Percentiles rank a stretch among this genome's conserved stretches.
Evolutionary conservation across 805 yeast genomes (phyloP).

Genomic region (Starmerella vaccinii): DNA sequence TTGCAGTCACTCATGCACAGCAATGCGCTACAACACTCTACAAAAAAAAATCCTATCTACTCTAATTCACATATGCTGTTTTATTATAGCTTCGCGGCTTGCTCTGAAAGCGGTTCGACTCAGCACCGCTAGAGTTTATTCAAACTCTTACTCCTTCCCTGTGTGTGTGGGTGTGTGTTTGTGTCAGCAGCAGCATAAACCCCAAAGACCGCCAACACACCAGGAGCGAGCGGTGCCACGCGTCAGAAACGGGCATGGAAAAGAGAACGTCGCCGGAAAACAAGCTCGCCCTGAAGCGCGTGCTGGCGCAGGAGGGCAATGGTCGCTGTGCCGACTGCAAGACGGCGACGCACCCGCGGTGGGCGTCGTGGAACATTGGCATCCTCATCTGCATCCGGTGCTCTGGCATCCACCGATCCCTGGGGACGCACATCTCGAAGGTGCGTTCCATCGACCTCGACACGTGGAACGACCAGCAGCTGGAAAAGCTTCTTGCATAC

Average conservation of each 20-base stretch:
- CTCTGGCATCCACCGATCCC: conserved; percentile 87
- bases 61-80: too few species aligned
- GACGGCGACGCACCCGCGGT: conserved; percentile 77
- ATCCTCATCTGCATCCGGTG: conserved; percentile 83
- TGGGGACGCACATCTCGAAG: conserved; percentile 91
- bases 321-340: conserved; percentile 86
- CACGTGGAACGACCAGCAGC: conserved; percentile 92
- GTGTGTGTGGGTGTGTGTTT: background rate
- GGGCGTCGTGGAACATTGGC: conserved; percentile 97
- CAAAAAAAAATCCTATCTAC: background rate
- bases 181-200: conserved; percentile 3
- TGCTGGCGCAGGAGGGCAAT: conserved; percentile 70
- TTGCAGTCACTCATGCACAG: too few species aligned
- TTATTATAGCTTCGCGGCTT: background rate
- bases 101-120: background rate
- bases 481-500: conserved; percentile 71
- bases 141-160: background rate
- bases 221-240: background rate
- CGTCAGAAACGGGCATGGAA: conserved; percentile 14
- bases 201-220: background rate
- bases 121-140: background rate
- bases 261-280: conserved; percentile 22
- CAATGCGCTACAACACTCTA: background rate
- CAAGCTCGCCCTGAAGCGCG: conserved; percentile 60
- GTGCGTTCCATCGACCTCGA: conserved; percentile 92